Evolutionary conservation across 2,329 filamentous ascomycete species (phyloP).

Genomic region (Aaosphaeria arxii): DNA sequence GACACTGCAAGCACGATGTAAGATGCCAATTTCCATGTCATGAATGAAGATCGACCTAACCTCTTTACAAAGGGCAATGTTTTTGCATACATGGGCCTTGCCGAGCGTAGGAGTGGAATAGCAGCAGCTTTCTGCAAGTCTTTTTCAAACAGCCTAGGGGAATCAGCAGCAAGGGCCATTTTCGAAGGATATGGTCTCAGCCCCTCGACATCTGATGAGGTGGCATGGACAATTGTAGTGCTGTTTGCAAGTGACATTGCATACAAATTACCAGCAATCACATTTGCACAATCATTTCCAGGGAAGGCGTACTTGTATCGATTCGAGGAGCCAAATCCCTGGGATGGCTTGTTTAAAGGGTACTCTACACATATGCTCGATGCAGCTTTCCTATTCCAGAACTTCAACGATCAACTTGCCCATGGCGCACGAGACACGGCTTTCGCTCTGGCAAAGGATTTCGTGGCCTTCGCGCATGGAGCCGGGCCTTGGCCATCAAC

Average conservation of each 20-base stretch:
- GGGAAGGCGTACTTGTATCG: constrained; percentile 15
- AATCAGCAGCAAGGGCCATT: constrained; percentile 9
- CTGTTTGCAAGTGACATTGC: constrained; percentile 43
- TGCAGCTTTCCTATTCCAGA: constrained; percentile 24
- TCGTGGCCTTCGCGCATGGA: constrained; percentile 20
- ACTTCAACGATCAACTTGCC: constrained; percentile 15
- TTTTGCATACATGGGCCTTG: constrained; percentile 16
- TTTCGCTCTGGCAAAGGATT: constrained; percentile 9
- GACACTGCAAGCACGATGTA: constrained; percentile 46
- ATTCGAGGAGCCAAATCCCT: constrained; percentile 22
- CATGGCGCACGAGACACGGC: constrained; percentile 4
- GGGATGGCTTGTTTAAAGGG: constrained; percentile 22
- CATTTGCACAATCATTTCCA: constrained; percentile 29
- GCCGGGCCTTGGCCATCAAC: constrained; percentile 6
- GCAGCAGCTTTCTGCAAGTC: constrained; percentile 24
- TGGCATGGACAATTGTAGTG: constrained; percentile 38
- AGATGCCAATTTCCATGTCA: constrained; percentile 5
- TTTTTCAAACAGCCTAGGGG: constrained; percentile 11
- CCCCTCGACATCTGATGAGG: constrained; percentile 29
- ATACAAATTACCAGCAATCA: constrained; percentile 41
- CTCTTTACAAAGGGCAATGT: constrained; percentile 11
- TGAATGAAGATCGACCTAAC: neutral
- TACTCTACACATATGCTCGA: constrained; percentile 22
- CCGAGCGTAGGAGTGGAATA: constrained; percentile 12
- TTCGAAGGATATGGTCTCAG: constrained; percentile 40